Evolutionary conservation across 352 stramenopile species (phyloP), one percentile per base, ranked within the genome.

Genomic region (Phytophthora macrochlamydospora): DNA sequence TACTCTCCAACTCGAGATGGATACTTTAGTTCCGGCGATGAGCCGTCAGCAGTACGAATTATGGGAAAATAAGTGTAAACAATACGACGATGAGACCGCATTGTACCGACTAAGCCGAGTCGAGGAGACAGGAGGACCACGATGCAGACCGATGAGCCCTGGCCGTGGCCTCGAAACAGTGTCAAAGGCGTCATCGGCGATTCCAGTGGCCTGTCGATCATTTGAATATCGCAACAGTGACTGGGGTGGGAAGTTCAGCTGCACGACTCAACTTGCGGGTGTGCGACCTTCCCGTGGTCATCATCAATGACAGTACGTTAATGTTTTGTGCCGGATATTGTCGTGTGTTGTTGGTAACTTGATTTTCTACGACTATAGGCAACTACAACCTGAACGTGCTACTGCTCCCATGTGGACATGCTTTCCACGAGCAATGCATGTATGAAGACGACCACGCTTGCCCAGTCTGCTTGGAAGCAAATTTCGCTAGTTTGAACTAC

Each of bases 161-260:
- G 51, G 8, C 4, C 48, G 40, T 54, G 33, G 32, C 29, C 4
- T 48, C 49, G 54, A 4, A 73, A 46, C 1, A 67, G 31, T 43
- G 24, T 64, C 59, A 12, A 62, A 32, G 14, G 61, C 64, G 64
- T 62, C 56, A 35, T 40, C 59, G 28, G 46, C 33, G 32, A 45
- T 56, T 37, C 54, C 65, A 5, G 48, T 85, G 42, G 65, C 76
- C 12, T 72, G 63, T 56, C 70, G 84, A 38, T 83, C 75, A 14
- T 96, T 91, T 71, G 89, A 96, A 45, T 92, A 85, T 55, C 77
- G 86, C 30, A 94, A 91, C 65, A 94, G 87, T 54, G 89, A 94
- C 55, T 96, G 89, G 89, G 89, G 89, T 49, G 87, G 89, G 89
- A 95, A 65, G 82, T 96, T 29, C 87, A 95, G 56, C 65, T 96